Percentiles rank a stretch among this genome's conserved stretches.
phyloP scores from a whole-genome alignment of 2,329 filamentous ascomycete species.

The Westerdykella ornata region DNA sequence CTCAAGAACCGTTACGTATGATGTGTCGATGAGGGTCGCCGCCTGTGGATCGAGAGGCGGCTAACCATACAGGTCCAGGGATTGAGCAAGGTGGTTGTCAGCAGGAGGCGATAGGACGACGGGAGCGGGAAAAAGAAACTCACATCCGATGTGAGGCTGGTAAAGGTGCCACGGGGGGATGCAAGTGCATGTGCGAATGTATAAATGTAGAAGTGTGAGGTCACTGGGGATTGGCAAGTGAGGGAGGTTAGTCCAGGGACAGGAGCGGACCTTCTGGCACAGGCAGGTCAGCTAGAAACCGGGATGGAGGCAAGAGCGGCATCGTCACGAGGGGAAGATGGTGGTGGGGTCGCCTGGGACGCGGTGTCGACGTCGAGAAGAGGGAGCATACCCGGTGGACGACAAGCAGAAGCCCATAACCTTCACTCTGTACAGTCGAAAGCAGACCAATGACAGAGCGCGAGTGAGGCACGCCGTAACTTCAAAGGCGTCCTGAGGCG shows the following conservation, averaged over 20 bases:
- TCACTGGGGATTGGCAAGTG: conserved; percentile 16
- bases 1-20: conserved; percentile 18
- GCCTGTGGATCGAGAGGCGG: conserved; percentile 15
- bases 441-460: conserved; percentile 12
- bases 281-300: conserved; percentile 17
- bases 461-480: conserved; percentile 7
- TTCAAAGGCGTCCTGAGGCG: background rate
- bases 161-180: conserved; percentile 11
- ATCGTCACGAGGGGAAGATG: conserved; percentile 9
- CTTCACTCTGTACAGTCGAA: conserved; percentile 15
- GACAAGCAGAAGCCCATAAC: conserved; percentile 21
- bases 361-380: conserved; percentile 34
- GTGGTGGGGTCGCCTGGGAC: conserved; percentile 22
- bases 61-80: conserved; percentile 30
- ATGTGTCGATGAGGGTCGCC: conserved; percentile 29
- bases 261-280: conserved; percentile 19
- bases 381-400: conserved; percentile 24
- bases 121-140: conserved; percentile 18
- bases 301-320: conserved; percentile 21
- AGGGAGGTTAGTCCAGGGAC: conserved; percentile 18
- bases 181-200: conserved; percentile 24
- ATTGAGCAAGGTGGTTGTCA: conserved; percentile 23
- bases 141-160: conserved; percentile 17
- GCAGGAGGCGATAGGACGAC: conserved; percentile 22
- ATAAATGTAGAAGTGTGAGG: conserved; percentile 25